Conservation (phyloP, 1,284 basidiomycete species). For the Cryptococcus sp. region DNA sequence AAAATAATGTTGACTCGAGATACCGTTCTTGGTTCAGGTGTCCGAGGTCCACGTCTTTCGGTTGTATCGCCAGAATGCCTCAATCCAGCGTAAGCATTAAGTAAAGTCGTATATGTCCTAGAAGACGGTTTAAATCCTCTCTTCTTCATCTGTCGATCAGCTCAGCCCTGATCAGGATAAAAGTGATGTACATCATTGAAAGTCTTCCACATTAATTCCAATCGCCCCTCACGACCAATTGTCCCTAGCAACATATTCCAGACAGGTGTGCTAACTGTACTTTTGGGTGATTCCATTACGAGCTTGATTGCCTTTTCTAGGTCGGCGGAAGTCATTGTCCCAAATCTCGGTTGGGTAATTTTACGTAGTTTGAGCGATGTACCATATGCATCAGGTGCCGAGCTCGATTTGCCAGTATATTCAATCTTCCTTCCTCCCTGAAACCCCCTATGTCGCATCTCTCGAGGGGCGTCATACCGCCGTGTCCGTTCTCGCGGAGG, state of each 20-base stretch:
- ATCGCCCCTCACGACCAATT: conserved; percentile 32
- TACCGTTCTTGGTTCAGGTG: conserved; percentile 22
- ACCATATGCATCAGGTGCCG: background rate
- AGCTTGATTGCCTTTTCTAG: conserved; percentile 26
- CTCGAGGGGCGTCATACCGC: too few species aligned
- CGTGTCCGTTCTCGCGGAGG: too few species aligned
- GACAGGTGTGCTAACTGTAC: conserved; percentile 33
- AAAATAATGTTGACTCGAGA: conserved; percentile 37
- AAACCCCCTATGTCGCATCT: too few species aligned
- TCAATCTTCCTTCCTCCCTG: background rate
- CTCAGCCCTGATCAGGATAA: background rate
- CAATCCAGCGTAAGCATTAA: conserved; percentile 40
- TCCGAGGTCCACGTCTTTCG: background rate
- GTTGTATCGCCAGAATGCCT: conserved; percentile 12
- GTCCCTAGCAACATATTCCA: conserved; percentile 41
- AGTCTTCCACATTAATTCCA: conserved; percentile 35
- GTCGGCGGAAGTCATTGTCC: conserved; percentile 14
- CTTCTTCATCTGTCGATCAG: conserved; percentile 44
- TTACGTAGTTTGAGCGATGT: background rate
- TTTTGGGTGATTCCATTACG: conserved; percentile 20
- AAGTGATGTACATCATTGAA: conserved; percentile 37
- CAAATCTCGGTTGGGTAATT: conserved; percentile 2
- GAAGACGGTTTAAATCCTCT: conserved; percentile 35
- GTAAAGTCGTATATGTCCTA: conserved; percentile 40
- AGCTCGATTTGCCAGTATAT: background rate